These are phyloP conservation scores for Artemisia princeps DNA, from an alignment of 140 eudicot species.

Conservation along the genomic window DNA sequence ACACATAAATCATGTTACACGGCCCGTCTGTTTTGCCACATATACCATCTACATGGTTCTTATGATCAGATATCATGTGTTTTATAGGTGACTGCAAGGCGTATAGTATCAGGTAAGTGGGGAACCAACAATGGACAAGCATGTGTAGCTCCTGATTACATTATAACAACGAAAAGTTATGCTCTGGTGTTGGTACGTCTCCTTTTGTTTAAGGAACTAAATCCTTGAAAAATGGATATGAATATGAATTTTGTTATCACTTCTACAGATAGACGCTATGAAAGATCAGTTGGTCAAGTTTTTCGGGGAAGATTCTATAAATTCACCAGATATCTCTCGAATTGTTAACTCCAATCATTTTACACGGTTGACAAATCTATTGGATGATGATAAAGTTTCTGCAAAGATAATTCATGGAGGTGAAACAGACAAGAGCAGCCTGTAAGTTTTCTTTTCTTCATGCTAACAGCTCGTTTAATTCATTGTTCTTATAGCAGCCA, in stretches of 20 bases:
- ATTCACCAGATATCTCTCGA: constrained; percentile 70
- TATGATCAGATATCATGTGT: constrained; percentile 13
- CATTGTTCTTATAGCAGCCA: neutral
- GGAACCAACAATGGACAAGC: constrained; percentile 93
- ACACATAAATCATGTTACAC: too few species aligned
- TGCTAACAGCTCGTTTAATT: constrained; percentile 6
- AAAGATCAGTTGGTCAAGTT: constrained; percentile 46
- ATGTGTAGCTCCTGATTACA: constrained; percentile 77
- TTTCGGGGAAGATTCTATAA: constrained; percentile 69
- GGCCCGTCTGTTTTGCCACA: neutral
- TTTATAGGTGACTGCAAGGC: constrained; percentile 56
- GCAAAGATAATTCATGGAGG: constrained; percentile 78
- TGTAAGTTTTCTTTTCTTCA: constrained; percentile 42
- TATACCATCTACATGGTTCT: constrained; percentile 12
- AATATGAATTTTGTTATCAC: constrained; percentile 6
- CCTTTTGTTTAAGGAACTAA: neutral
- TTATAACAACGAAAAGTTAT: constrained; percentile 65
- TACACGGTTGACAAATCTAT: constrained; percentile 46
- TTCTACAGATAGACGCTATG: constrained; percentile 57
- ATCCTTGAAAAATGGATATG: neutral
- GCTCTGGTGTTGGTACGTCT: constrained; percentile 63
- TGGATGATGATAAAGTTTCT: constrained; percentile 69
- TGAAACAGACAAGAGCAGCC: constrained; percentile 47
- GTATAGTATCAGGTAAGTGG: constrained; percentile 84
- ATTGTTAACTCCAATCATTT: constrained; percentile 62